A percentile compares a stretch with the other conserved stretches of the same genome.
phyloP scores from a whole-genome alignment of 441 rosid genomes.

The Oxalis stricta region DNA sequence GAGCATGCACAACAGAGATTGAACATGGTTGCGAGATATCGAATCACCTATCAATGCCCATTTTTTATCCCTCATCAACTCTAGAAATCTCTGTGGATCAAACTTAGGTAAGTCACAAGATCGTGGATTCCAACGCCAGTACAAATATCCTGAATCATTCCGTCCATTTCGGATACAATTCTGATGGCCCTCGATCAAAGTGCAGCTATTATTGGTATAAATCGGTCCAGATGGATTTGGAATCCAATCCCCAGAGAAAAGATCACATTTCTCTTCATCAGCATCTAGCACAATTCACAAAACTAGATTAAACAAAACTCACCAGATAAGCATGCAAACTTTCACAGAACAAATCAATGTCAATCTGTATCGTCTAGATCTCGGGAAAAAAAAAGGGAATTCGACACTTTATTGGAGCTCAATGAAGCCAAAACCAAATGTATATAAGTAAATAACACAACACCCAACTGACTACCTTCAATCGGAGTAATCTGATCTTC shows the following conservation, averaged over 20 bases:
- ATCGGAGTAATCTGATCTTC: constrained; percentile 39
- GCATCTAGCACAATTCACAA: constrained; percentile 11
- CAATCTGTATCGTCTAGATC: constrained; percentile 3
- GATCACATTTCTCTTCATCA: constrained; percentile 47
- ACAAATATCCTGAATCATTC: constrained; percentile 59
- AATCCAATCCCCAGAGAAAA: constrained; percentile 69
- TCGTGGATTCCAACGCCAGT: constrained; percentile 82
- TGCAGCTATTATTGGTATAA: constrained; percentile 62
- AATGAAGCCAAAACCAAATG: not conserved
- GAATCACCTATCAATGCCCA: constrained; percentile 91
- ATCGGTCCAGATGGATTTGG: constrained; percentile 55
- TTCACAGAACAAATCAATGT: not conserved
- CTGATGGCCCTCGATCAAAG: constrained; percentile 66
- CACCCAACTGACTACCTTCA: constrained; percentile 28
- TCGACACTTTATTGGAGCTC: not conserved
- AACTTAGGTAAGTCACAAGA: constrained; percentile 59
- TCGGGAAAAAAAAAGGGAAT: not conserved
- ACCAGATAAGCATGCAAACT: not conserved
- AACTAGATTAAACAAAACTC: not conserved
- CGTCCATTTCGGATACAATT: constrained; percentile 81
- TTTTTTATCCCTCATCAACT: constrained; percentile 59
- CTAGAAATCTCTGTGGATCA: constrained; percentile 46
- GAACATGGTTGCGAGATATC: constrained; percentile 83
- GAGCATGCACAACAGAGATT: constrained; percentile 80
- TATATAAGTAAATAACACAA: not conserved